phyloP scores from a whole-genome alignment of 139 green algal genomes.

The Volvox reticuliferus region DNA sequence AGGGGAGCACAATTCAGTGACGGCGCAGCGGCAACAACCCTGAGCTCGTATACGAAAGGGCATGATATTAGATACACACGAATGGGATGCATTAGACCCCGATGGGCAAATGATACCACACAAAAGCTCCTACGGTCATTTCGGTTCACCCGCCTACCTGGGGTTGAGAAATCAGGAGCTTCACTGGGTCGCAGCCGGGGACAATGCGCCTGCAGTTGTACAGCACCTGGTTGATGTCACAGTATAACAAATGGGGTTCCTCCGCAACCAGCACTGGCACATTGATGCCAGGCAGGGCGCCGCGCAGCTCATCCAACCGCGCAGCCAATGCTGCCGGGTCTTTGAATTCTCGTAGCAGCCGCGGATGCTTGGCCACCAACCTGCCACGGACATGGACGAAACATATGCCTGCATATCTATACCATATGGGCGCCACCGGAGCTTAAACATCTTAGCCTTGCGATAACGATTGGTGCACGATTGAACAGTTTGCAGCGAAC shows the following conservation, averaged over 20 bases:
- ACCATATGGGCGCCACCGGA: too few species aligned
- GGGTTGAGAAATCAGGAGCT: conserved; percentile 36
- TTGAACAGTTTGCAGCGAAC: too few species aligned
- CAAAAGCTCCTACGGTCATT: not conserved
- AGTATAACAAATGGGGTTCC: conserved; percentile 38
- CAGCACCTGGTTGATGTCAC: conserved; percentile 13
- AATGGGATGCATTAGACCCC: too few species aligned
- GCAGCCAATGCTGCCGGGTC: not conserved
- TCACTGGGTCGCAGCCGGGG: conserved; percentile 21
- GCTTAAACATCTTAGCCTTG: too few species aligned
- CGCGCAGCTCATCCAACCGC: not conserved
- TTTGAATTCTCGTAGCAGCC: conserved; percentile 14
- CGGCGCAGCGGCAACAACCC: too few species aligned
- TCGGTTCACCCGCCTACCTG: not conserved
- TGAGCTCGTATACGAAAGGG: too few species aligned
- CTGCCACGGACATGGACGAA: not conserved
- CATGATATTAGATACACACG: too few species aligned
- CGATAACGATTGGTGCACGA: too few species aligned
- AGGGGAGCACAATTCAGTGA: too few species aligned
- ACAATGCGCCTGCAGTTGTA: conserved; percentile 17
- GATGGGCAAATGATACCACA: too few species aligned
- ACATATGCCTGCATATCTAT: too few species aligned
- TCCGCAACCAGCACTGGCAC: conserved; percentile 27
- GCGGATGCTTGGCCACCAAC: conserved; percentile 43
- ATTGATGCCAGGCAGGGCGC: conserved; percentile 19